Base-by-base conservation (phyloP, 1,284 basidiomycete species). In the Boletus sp. region DNA sequence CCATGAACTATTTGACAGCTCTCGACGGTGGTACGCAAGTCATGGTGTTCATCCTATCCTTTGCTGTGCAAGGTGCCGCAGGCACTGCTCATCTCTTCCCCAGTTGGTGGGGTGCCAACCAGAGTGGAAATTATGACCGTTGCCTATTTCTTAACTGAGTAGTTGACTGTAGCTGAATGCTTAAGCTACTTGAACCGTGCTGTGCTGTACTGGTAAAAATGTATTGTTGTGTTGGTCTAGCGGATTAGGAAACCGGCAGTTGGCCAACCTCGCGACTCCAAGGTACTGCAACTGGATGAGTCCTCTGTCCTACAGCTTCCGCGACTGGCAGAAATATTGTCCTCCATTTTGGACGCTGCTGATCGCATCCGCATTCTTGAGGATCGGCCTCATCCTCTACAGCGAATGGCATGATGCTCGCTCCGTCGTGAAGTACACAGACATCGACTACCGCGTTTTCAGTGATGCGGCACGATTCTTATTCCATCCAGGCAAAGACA, bases 371-470 rank as follows among this genome's bases (percentile, higher is more conserved):
- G 62, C 75, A 14, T 30, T 76, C 20, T 62, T 94, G 39, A 82
- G 92, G 45, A 65, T 88, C 17, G 74, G 64, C 12, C 78, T 95
- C 38, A 84, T 95, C 48, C 60, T 84, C 5, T 94, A 92, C 67
- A 91, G 90, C 61, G 85, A 88, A 69, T 92, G 90, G 80, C 91
- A 94, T 54, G 92, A 95, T 60, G 77, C 78, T 3, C 81, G 73
- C 53, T 88, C 87, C 2, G 64, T 81, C n/a, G 80, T 98, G 26
- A 94, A 94, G 64, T 99, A 98, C 67, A 99, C 95, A 14, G 95
- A 99, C 69, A 77, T 99, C 50, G 96, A 99, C 71, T 99, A 98
- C 68, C 79, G 84, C 35, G 95, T 99, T 54, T 96, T 97, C 72
- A 89, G 82, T 48, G 94, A 98, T 66, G 96, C 94, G 4, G 82